A percentile compares a stretch with the other conserved stretches of the same genome.
These are phyloP conservation scores for Xylaria sp. DNA, from an alignment of 2,329 filamentous ascomycete genomes.

Conservation along the genomic window DNA sequence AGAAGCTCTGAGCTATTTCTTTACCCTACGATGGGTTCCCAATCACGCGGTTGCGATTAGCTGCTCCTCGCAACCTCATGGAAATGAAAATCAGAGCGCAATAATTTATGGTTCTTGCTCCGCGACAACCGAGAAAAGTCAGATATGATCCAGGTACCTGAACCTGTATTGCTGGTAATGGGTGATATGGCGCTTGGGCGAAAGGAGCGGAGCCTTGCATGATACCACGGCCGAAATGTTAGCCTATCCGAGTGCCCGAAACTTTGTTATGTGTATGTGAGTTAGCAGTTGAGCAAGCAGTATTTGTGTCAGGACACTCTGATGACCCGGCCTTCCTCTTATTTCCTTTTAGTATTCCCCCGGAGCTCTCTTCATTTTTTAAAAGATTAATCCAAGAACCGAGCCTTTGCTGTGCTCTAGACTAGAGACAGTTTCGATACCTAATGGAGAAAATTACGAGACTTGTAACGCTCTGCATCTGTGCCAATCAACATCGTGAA, in stretches of 20 bases:
- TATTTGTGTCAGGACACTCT: constrained; percentile 48
- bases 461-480: constrained; percentile 41
- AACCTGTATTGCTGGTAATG: constrained; percentile 38
- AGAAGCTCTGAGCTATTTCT: constrained; percentile 32
- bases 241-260: constrained; percentile 41
- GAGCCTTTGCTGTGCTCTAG: constrained; percentile 46
- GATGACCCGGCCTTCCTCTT: constrained; percentile 54
- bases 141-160: constrained; percentile 41
- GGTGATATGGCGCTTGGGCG: constrained; percentile 36
- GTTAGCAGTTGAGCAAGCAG: constrained; percentile 52
- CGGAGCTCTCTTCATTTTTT: constrained; percentile 51
- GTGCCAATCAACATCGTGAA: background rate
- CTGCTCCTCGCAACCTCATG: constrained; percentile 6
- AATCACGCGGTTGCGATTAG: constrained; percentile 4
- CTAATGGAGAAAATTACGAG: constrained; percentile 51
- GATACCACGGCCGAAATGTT: constrained; percentile 40
- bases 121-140: constrained; percentile 32
- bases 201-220: constrained; percentile 40
- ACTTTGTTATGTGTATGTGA: constrained; percentile 50
- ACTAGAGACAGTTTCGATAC: constrained; percentile 54
- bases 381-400: constrained; percentile 54
- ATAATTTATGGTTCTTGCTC: constrained; percentile 38
- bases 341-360: constrained; percentile 59
- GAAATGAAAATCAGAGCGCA: constrained; percentile 24
- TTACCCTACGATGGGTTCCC: constrained; percentile 33